Base-by-base conservation (phyloP, 2,329 filamentous ascomycete species). In the Calonectria honghensis region DNA sequence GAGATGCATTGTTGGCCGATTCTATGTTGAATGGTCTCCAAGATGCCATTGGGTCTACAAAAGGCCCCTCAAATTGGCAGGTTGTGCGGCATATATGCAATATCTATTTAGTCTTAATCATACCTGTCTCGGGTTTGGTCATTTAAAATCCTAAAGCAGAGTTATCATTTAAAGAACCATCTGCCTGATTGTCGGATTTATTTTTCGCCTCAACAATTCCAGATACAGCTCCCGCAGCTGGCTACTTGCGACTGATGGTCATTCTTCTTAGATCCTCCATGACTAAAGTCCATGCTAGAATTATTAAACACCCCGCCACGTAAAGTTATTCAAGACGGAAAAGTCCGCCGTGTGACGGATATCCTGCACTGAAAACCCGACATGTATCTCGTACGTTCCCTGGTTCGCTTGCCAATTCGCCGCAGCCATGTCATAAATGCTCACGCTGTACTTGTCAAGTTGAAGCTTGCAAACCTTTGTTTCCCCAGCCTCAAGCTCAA, bases 391-490 rank as follows among this genome's bases (percentile, higher is more conserved):
- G 16, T 71, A 71, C 4, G 51, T 50, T 1, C 68, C 68, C 10
- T 64, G 20, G 6, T 54, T 50, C 7, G 29, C 59, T 6, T 45
- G 32, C 68, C 68, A 71, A 27, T 35, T 24, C 7, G 51, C 16
- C 6, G 37, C 39, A 1, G 24, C 20, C 14, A 16, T 18, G 29
- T 71, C 68, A 31, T 71, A 71, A 27, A 65, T 10, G 18, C 68
- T 65, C 11, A 71, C 50, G 5, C 57, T 41, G 27, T 71, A 71
- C n/a, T 66, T 71, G 13, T 71, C 68, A 6, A 71, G 27, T 0
- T 52, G 9, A 2, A 66, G 24, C 35, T 18, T 29, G 6, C 51
- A 61, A 3, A 20, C 9, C 32, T 48, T 20, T 7, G 32, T 66
- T 31, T 64, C 24, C 11, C 68, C 59, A 1, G 68, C 5, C 7